These are phyloP conservation scores for Calonectria leucothoes DNA, from an alignment of 2,329 filamentous ascomycete genomes.

Conservation along the genomic window DNA sequence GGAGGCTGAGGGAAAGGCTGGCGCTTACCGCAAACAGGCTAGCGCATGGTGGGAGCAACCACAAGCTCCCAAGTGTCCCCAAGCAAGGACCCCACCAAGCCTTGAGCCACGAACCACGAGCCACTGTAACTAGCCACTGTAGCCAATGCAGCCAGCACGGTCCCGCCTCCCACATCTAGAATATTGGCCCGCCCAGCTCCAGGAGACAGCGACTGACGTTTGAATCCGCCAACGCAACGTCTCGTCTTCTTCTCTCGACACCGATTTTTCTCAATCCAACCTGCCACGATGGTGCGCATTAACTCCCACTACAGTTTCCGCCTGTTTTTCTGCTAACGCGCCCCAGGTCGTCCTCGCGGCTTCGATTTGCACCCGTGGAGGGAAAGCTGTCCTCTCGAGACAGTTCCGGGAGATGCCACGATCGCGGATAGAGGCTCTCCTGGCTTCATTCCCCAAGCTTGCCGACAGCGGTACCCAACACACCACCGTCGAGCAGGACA, in stretches of 20 bases:
- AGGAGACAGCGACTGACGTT: constrained; percentile 38
- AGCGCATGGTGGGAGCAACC: constrained; percentile 27
- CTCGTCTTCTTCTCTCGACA: constrained; percentile 28
- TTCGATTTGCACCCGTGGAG: constrained; percentile 97
- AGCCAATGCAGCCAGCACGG: constrained; percentile 14
- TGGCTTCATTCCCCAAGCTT: constrained; percentile 97
- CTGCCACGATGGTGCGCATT: constrained; percentile 54
- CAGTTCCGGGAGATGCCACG: constrained; percentile 98
- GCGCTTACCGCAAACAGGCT: constrained; percentile 29
- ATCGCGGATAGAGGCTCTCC: constrained; percentile 94
- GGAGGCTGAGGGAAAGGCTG: constrained; percentile 34
- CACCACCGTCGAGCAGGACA: constrained; percentile 98
- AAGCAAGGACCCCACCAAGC: constrained; percentile 7
- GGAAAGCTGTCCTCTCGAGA: constrained; percentile 97
- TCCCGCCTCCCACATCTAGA: constrained; percentile 39
- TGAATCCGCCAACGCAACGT: constrained; percentile 35
- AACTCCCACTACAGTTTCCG: neutral
- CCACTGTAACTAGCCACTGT: constrained; percentile 16
- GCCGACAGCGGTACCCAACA: constrained; percentile 96
- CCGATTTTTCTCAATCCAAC: constrained; percentile 33
- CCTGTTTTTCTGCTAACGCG: constrained; percentile 34
- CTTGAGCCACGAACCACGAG: constrained; percentile 11
- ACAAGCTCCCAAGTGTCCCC: constrained; percentile 12
- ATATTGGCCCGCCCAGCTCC: constrained; percentile 46
- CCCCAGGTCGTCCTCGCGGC: constrained; percentile 94